Evolutionary conservation across 1,139 yeast species (phyloP), one percentile per base, ranked within the genome.

Genomic region (Suhomyces ambrosiae): DNA sequence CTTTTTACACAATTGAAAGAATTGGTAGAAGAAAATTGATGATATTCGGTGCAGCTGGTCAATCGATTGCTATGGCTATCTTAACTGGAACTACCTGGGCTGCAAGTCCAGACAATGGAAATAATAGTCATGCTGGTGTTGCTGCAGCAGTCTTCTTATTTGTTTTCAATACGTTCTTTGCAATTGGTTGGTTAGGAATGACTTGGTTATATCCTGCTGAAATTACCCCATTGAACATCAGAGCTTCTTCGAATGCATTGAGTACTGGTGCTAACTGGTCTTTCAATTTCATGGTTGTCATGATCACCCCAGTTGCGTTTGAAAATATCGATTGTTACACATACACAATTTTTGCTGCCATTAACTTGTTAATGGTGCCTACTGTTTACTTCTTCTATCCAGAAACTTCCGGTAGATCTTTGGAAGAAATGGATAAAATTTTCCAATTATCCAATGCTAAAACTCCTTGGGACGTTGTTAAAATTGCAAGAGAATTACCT

Each of bases 1-100:
- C 96, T 0, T 76, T 87, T 49, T 80, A 79, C 58, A 81, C 92
- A 33, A 87, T 87, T 58, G 96, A 87, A 58, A 76, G 75, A 19
- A 83, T 74, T 53, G 96, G 96, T 16, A 76, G 96, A 54, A 70
- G 95, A 41, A 73, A 79, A 38, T 68, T 87, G 51, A 69, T 86
- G 46, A 69, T 87, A 35, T 61, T 62, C 46, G 85, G 85, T 47
- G 79, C 84, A 17, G 55, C 61, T 30, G 82, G 80, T 45, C 67
- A 73, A 53, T 58, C 66, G 14, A 26, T 58, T 10, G 52, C 58
- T 16, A 64, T 65, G 70, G 63, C 60, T 14, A 50, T 60, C 15
- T 54, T 63, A 32, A 60, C 66, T 2, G 55, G 54, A 23, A 40
- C 64, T 5, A 56, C 58, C n/a, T 60, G 61, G 53, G 54, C 58